These are phyloP conservation scores for Rutidosis leptorrhynchoides DNA, from an alignment of 129 eudicot genomes.

Conservation along the genomic window DNA sequence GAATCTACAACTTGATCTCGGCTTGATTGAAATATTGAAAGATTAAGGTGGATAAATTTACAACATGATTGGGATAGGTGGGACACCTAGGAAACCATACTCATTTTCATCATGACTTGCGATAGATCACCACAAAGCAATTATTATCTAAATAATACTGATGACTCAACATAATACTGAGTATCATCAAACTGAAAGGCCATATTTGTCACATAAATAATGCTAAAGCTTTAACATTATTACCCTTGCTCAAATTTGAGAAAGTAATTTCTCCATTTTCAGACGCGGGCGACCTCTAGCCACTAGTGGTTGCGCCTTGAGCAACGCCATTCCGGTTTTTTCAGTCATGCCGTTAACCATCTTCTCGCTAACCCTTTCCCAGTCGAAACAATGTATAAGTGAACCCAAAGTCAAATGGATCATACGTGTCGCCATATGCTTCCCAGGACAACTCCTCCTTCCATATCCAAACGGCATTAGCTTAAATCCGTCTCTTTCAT, in stretches of 20 bases:
- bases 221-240: conserved; percentile 15
- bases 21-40: too few species aligned
- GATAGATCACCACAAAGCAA: neutral
- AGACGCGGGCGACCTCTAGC: conserved; percentile 29
- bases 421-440: conserved; percentile 34
- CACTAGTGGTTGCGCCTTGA: conserved; percentile 30
- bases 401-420: conserved; percentile 37
- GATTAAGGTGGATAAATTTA: too few species aligned
- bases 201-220: neutral
- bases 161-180: too few species aligned
- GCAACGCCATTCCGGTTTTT: conserved; percentile 23
- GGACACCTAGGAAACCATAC: too few species aligned
- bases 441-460: conserved; percentile 49
- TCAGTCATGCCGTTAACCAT: conserved; percentile 34
- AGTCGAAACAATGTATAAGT: conserved; percentile 38
- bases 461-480: conserved; percentile 44
- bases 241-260: conserved; percentile 20
- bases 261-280: conserved; percentile 18
- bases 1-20: too few species aligned
- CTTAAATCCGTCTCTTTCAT: conserved; percentile 22
- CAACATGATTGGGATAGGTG: too few species aligned
- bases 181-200: neutral
- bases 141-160: too few species aligned
- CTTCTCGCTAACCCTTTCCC: conserved; percentile 34
- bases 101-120: neutral